phyloP scores from a whole-genome alignment of 345 rosid genomes.

The Mallotus nudiflorus region DNA sequence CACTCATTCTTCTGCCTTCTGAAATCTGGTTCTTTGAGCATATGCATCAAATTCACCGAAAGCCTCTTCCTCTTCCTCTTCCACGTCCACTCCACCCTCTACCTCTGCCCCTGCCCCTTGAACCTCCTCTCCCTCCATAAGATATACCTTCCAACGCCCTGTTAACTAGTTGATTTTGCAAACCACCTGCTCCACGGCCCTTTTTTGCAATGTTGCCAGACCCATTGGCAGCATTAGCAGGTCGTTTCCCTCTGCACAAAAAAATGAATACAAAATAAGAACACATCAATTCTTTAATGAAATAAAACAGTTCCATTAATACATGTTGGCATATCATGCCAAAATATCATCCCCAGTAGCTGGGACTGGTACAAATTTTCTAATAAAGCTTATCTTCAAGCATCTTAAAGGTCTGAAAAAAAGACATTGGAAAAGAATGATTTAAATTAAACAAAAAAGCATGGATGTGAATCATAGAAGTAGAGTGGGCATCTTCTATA shows the following conservation, averaged over 20 bases:
- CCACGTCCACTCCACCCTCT: slow-evolving; percentile 27
- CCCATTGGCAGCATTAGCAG: slow-evolving; percentile 59
- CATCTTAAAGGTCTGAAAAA: background rate
- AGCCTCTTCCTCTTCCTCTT: slow-evolving; percentile 59
- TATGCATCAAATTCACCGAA: slow-evolving; percentile 4
- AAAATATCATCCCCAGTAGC: background rate
- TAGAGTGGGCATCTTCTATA: slow-evolving; percentile 37
- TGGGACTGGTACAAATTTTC: background rate
- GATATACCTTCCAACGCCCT: slow-evolving; percentile 91
- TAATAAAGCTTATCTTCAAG: background rate
- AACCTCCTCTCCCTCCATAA: slow-evolving; percentile 69
- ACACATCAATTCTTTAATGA: background rate
- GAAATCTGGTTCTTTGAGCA: background rate
- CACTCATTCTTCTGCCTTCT: background rate
- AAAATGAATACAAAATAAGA: slow-evolving; percentile 1
- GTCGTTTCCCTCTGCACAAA: slow-evolving; percentile 69
- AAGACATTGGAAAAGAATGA: background rate
- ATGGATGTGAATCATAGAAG: too few species aligned
- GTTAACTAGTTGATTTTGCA: slow-evolving; percentile 77
- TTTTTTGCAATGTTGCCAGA: slow-evolving; percentile 56
- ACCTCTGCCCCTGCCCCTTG: slow-evolving; percentile 32
- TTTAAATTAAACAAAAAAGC: too few species aligned
- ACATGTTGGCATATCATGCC: background rate
- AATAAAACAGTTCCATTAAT: background rate
- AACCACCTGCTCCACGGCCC: slow-evolving; percentile 68